Conservation (phyloP, 1,139 yeast species). For the Candida mesenterica region DNA sequence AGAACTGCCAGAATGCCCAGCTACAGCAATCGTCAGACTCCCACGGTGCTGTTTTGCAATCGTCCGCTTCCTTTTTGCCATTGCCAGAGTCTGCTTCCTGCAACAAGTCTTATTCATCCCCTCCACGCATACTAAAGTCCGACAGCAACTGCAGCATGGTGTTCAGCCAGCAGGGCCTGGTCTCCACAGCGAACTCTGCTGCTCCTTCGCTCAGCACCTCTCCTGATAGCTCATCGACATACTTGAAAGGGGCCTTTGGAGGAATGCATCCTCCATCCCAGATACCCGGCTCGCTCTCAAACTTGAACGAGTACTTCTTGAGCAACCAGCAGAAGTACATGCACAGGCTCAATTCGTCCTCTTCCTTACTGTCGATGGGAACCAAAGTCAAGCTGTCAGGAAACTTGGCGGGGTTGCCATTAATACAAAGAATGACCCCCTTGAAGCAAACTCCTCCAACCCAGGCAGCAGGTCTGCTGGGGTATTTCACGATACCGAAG, state of each 20-base stretch:
- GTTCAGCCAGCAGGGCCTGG: slow-evolving; percentile 18
- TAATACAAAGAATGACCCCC: slow-evolving; percentile 37
- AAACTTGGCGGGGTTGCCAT: slow-evolving; percentile 24
- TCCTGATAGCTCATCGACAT: slow-evolving; percentile 25
- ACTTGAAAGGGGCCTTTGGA: slow-evolving; percentile 7
- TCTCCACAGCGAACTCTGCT: slow-evolving; percentile 22
- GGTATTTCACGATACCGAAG: slow-evolving; percentile 15
- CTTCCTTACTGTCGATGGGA: slow-evolving; percentile 23
- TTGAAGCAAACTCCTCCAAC: slow-evolving; percentile 22
- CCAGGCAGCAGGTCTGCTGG: background rate
- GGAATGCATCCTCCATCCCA: slow-evolving; percentile 13
- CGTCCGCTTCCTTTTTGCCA: background rate
- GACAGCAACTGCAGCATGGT: slow-evolving; percentile 18
- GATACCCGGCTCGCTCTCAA: slow-evolving; percentile 23
- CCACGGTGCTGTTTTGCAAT: background rate
- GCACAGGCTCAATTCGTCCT: slow-evolving; percentile 19
- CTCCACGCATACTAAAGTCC: background rate
- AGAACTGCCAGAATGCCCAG: background rate
- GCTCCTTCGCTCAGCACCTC: slow-evolving; percentile 33
- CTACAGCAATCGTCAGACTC: background rate
- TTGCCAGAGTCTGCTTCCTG: too few species aligned
- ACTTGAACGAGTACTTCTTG: slow-evolving; percentile 33
- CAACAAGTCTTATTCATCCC: too few species aligned
- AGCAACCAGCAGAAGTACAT: slow-evolving; percentile 18
- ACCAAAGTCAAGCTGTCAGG: slow-evolving; percentile 20